Base-by-base conservation (phyloP, 495 filamentous ascomycete species). In the Chaetomium tenue region DNA sequence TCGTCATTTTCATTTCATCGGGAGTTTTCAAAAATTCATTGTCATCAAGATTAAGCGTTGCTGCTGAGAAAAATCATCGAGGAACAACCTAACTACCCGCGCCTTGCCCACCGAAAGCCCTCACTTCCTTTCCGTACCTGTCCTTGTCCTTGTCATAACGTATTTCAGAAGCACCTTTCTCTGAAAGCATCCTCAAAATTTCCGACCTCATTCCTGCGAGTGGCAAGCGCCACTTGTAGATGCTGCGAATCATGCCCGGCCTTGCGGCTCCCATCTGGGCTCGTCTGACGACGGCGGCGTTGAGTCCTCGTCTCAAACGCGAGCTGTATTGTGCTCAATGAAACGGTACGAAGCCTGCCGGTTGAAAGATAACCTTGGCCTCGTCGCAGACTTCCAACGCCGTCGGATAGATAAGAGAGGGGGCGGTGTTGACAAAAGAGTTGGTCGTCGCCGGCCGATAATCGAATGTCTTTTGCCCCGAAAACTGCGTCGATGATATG, bases 371-470 rank as follows among this genome's bases (percentile, higher is more conserved):
- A 65, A 58, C 55, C 37, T 63, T 67, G 63, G 70, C 64, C 56
- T 56, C 47, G 57, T 53, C 53, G 50, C 66, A 68, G 66, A 23
- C 51, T 61, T 60, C 60, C 57, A 63, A 63, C 33, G 61, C 56
- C 39, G 47, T 30, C 60, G 46, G 64, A 72, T 71, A 70, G 74
- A 74, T 70, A 70, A 26, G 23, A 51, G 26, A 26, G 28, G 26
- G 39, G 30, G 33, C 13, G 47, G n/a, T 61, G 30, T 53, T 57
- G 61, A 48, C 4, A 61, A 25, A 56, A 56, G 51, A 63, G 40
- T 63, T 78, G 76, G 77, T 77, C 78, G 77, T 80, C 69, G 75
- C 75, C 78, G 78, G 74, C 78, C 75, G 70, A 74, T 69, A 68
- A 66, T 70, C 70, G 70, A 76, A 73, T 70, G 71, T 75, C 74